Percentiles rank a stretch among this genome's conserved stretches.
Evolutionary conservation across 306 rosid species (phyloP).

Genomic region (Lathyrus oleraceus): DNA sequence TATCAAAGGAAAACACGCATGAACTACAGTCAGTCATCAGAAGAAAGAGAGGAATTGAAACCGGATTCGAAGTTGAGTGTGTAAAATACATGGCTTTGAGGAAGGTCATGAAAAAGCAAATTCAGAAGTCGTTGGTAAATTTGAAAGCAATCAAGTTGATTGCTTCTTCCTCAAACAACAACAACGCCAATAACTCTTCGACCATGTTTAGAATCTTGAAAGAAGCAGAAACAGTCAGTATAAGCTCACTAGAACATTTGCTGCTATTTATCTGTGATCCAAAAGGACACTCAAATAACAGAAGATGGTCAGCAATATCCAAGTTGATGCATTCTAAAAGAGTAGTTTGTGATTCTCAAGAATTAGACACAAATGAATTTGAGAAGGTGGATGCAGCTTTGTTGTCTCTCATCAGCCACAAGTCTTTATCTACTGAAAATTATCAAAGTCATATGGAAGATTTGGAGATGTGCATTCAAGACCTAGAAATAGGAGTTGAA

Average conservation of each 20-base stretch:
- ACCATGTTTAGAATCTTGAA: constrained; percentile 22
- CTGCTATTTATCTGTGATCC: constrained; percentile 31
- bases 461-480: constrained; percentile 36
- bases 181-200: neutral
- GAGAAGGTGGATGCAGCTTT: constrained; percentile 36
- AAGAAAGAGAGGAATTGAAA: constrained; percentile 26
- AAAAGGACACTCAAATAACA: constrained; percentile 24
- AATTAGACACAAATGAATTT: constrained; percentile 25
- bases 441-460: constrained; percentile 32
- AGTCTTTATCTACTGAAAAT: constrained; percentile 26
- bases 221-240: constrained; percentile 32
- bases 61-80: constrained; percentile 16
- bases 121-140: constrained; percentile 28
- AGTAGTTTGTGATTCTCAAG: constrained; percentile 24
- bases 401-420: constrained; percentile 23
- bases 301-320: constrained; percentile 41
- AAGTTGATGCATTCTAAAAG: constrained; percentile 38
- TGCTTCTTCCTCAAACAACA: constrained; percentile 16
- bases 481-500: constrained; percentile 42
- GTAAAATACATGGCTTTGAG: constrained; percentile 30
- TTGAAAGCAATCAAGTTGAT: constrained; percentile 28
- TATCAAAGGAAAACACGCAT: constrained; percentile 37
- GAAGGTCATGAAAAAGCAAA: constrained; percentile 32
- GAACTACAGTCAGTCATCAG: constrained; percentile 40
- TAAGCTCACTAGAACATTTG: constrained; percentile 34